phyloP scores from a whole-genome alignment of 2,329 filamentous ascomycete genomes.

The Nigrospora oryzae region DNA sequence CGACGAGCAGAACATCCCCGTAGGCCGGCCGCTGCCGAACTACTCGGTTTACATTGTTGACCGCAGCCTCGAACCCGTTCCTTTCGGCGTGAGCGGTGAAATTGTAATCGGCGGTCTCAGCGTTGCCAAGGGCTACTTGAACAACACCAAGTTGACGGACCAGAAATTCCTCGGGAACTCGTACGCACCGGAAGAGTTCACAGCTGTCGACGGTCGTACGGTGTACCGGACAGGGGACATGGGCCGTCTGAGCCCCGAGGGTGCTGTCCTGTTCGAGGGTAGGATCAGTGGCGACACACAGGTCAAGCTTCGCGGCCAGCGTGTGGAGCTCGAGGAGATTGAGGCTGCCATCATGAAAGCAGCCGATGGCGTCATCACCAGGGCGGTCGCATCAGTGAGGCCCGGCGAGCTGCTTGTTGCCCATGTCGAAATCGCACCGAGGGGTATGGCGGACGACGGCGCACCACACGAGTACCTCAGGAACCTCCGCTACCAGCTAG shows the following conservation, averaged over 20 bases:
- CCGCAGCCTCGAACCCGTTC: constrained; percentile 1
- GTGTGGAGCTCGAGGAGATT: constrained; percentile 35
- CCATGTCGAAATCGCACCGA: background rate
- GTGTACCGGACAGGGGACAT: constrained; percentile 8
- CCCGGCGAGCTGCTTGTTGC: background rate
- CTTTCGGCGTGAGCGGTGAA: constrained; percentile 5
- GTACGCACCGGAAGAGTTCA: background rate
- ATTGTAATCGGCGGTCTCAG: constrained; percentile 5
- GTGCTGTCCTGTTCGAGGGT: constrained; percentile 18
- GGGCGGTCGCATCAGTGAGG: background rate
- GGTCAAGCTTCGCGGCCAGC: constrained; percentile 28
- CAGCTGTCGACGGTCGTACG: constrained; percentile 3
- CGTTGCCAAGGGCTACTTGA: constrained; percentile 19
- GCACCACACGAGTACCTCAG: constrained; percentile 5
- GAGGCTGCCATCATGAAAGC: constrained; percentile 7
- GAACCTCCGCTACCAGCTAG: constrained; percentile 8
- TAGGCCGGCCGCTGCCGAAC: background rate
- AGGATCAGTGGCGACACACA: constrained; percentile 27
- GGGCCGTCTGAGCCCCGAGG: constrained; percentile 19
- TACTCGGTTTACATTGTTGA: constrained; percentile 5
- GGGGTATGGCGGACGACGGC: background rate
- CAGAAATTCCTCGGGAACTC: constrained; percentile 14
- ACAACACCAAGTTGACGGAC: constrained; percentile 9
- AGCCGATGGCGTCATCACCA: background rate
- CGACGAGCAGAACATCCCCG: background rate